Evolutionary conservation across 2,329 filamentous ascomycete genomes (phyloP).

Genomic region (Simplicillium sp.): DNA sequence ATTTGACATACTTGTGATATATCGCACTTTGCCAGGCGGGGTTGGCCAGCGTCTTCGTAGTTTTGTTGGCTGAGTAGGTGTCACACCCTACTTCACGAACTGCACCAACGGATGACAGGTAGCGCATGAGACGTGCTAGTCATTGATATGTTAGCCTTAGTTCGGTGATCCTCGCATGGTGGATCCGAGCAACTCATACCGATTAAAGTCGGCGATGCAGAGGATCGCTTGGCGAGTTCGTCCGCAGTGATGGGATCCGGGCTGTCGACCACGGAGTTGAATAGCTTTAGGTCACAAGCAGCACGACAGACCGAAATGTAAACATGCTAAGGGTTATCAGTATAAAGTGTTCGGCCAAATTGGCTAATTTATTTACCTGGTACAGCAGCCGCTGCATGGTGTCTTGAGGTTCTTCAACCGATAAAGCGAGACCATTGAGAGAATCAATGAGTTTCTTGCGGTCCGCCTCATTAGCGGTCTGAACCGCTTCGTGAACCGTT

Average conservation of each 20-base stretch:
- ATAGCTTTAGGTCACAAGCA: constrained; percentile 1
- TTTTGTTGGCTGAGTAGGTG: constrained; percentile 1
- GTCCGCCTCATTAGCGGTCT: not conserved
- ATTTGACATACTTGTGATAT: not conserved
- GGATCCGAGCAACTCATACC: not conserved
- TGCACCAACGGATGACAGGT: constrained; percentile 1
- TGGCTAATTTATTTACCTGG: not conserved
- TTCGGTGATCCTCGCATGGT: not conserved
- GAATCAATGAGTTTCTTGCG: constrained; percentile 2
- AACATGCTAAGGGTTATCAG: not conserved
- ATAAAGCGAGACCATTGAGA: constrained; percentile 1
- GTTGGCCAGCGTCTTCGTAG: constrained; percentile 1
- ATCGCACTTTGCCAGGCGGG: constrained; percentile 1
- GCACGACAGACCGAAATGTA: not conserved
- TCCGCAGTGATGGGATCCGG: not conserved
- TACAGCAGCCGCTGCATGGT: constrained; percentile 2
- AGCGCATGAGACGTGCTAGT: not conserved
- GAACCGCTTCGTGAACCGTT: not conserved
- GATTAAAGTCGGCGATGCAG: not conserved
- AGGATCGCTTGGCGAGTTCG: not conserved
- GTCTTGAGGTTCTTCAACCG: constrained; percentile 1
- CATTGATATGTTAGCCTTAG: not conserved
- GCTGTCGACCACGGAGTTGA: constrained; percentile 3
- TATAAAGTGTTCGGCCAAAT: not conserved
- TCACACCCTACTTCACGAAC: not conserved